Conservation (phyloP, 2,329 filamentous ascomycete genomes). For the Aspergillus uvarum region DNA sequence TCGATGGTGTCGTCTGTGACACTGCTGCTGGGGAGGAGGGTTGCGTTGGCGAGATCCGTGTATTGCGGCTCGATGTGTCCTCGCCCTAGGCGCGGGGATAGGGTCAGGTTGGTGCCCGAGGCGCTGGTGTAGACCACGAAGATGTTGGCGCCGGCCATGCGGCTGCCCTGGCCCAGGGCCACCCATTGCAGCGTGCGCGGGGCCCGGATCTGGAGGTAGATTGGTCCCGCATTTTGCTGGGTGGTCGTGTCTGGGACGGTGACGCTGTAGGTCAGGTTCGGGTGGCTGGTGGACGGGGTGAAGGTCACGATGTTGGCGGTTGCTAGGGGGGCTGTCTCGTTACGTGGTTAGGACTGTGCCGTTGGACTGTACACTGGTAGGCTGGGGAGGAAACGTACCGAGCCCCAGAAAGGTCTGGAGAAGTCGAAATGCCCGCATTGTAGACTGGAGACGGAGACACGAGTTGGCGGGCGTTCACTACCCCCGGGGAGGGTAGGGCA, state of each 20-base stretch:
- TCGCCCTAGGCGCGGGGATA: constrained; percentile 56
- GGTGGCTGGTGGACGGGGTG: constrained; percentile 18
- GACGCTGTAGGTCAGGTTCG: constrained; percentile 47
- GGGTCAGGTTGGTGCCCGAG: constrained; percentile 55
- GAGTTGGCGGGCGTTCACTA: background rate
- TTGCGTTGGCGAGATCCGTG: constrained; percentile 46
- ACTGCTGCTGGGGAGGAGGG: constrained; percentile 61
- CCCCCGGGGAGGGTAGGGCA: too few species aligned
- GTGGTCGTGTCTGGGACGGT: constrained; percentile 55
- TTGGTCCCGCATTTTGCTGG: constrained; percentile 52
- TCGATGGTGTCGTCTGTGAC: constrained; percentile 54
- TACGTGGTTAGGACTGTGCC: background rate
- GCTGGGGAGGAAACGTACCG: background rate
- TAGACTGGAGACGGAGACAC: background rate
- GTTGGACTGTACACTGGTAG: background rate
- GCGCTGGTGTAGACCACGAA: constrained; percentile 61
- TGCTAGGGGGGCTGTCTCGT: background rate
- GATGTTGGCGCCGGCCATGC: constrained; percentile 60
- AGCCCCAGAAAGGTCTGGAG: background rate
- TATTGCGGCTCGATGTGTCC: constrained; percentile 53
- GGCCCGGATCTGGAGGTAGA: constrained; percentile 63
- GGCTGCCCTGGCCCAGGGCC: constrained; percentile 56
- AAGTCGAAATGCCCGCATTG: background rate
- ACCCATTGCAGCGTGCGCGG: constrained; percentile 49
- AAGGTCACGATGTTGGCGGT: constrained; percentile 17